Conservation (phyloP, 1,139 yeast species). For the Suhomyces maxii region DNA sequence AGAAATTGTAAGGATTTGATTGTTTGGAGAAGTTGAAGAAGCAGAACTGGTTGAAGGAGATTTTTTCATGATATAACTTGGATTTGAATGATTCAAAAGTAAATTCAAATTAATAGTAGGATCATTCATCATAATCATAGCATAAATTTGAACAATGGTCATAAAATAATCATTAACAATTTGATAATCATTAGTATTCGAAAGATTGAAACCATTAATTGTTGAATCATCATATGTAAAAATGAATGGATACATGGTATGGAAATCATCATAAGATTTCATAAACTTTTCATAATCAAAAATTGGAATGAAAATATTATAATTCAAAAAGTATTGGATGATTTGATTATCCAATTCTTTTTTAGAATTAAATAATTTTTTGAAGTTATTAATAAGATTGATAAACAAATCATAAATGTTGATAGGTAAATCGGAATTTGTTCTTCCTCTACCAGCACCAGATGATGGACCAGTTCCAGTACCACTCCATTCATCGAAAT, state of each 20-base stretch:
- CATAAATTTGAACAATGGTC: conserved; percentile 48
- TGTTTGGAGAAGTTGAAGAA: conserved; percentile 3
- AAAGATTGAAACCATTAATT: conserved; percentile 51
- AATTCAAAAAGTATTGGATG: conserved; percentile 53
- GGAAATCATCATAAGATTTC: conserved; percentile 57
- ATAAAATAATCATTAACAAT: conserved; percentile 53
- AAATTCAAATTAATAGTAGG: conserved; percentile 46
- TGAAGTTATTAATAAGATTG: conserved; percentile 47
- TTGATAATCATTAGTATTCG: conserved; percentile 48
- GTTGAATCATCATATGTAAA: conserved; percentile 52
- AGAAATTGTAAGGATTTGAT: conserved; percentile 17
- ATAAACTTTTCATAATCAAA: conserved; percentile 59
- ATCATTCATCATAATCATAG: conserved; percentile 49
- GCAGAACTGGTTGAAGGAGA: conserved; percentile 11
- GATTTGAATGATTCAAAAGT: conserved; percentile 40
- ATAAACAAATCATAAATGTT: conserved; percentile 49
- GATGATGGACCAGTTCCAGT: neutral
- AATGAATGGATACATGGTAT: conserved; percentile 56
- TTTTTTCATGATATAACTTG: conserved; percentile 28
- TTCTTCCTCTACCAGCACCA: conserved; percentile 1
- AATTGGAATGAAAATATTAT: conserved; percentile 61
- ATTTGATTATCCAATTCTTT: conserved; percentile 55
- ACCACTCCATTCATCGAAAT: conserved; percentile 8
- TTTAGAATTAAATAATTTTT: conserved; percentile 42
- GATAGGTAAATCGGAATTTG: conserved; percentile 26